Evolutionary conservation across 2,329 filamentous ascomycete species (phyloP), one percentile per base, ranked within the genome.

Genomic region (Colletotrichum orbiculare): DNA sequence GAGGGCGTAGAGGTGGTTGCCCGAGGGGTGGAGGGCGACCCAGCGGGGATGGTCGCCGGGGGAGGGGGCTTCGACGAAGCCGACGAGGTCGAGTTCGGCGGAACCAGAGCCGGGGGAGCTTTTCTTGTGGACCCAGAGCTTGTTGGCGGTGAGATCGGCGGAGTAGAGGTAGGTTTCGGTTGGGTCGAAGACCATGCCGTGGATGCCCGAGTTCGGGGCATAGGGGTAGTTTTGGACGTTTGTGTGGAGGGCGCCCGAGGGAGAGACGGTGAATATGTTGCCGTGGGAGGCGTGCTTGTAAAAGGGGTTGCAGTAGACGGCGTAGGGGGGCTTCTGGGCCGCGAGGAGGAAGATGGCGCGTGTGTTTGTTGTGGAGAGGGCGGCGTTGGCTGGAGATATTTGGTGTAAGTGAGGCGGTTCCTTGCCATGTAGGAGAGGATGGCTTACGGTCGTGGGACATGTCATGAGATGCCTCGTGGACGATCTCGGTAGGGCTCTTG

Each of bases 301-400:
- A 78, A 97, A 97, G 8, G 93, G 93, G 77, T 96, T 96, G 76
- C 91, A 92, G 79, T 97, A 97, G 67, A 97, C 91, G 71, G 87
- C 87, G 77, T 93, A 92, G 0, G 93, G 93, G 2, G 92, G 85
- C 72, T 92, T 86, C 71, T 89, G 85, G 25, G 92, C 91, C 37
- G 93, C 91, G 54, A 97, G 87, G 63, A 95, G 86, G 81, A 97
- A 97, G 77, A 97, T 97, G 72, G 93, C 93, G 67, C 93, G 89
- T 6, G 93, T 97, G 78, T 94, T 94, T 65, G 92, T 93, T 56
- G 90, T 86, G 66, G 86, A 76, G 68, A 87, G 87, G 70, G 88
- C 84, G 54, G 93, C 92, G 71, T 84, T 83, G 66, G 89, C 91
- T 93, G 13, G 37, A 5, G 34, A 49, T 64, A 37, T 66, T 60